Percentiles rank a stretch among this genome's conserved stretches.
Evolutionary conservation across 352 stramenopile species (phyloP).

Genomic region (Globisporangium nodosum): DNA sequence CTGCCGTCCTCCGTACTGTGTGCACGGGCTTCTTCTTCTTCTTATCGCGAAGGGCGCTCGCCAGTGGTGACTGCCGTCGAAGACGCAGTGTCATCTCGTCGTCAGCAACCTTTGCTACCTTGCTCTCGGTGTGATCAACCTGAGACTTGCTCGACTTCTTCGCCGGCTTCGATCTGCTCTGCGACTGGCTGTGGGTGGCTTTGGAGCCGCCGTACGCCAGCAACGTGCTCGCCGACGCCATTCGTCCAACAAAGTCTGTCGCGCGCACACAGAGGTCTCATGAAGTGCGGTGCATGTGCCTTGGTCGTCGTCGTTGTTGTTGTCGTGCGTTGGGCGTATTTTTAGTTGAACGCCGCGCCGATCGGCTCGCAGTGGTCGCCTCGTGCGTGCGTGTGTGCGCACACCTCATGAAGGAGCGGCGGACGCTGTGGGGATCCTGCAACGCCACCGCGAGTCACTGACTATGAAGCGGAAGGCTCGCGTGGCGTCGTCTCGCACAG

Average conservation of each 20-base stretch:
- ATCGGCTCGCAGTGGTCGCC: not conserved
- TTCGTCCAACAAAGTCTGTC: not conserved
- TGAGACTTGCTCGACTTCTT: not conserved
- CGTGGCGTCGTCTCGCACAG: conserved; percentile 27
- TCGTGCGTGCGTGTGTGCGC: not conserved
- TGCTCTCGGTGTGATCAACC: not conserved
- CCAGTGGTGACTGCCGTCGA: not conserved
- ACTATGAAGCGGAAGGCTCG: conserved; percentile 45
- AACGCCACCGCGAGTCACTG: not conserved
- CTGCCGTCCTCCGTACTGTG: not conserved
- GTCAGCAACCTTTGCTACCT: too few relatives aligned
- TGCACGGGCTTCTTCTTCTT: conserved; percentile 1
- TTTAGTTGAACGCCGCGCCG: not conserved
- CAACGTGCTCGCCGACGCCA: not conserved
- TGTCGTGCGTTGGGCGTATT: not conserved
- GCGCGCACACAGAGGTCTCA: not conserved
- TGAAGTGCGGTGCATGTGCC: not conserved
- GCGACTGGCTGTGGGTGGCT: not conserved
- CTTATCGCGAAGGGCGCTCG: not conserved
- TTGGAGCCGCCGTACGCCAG: not conserved
- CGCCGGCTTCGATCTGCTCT: not conserved
- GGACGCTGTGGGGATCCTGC: not conserved
- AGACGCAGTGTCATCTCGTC: not conserved
- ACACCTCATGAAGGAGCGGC: conserved; percentile 4
- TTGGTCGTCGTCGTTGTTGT: not conserved